Evolutionary conservation across 352 stramenopile species (phyloP).

Genomic region (Phytopythium mirpurense): DNA sequence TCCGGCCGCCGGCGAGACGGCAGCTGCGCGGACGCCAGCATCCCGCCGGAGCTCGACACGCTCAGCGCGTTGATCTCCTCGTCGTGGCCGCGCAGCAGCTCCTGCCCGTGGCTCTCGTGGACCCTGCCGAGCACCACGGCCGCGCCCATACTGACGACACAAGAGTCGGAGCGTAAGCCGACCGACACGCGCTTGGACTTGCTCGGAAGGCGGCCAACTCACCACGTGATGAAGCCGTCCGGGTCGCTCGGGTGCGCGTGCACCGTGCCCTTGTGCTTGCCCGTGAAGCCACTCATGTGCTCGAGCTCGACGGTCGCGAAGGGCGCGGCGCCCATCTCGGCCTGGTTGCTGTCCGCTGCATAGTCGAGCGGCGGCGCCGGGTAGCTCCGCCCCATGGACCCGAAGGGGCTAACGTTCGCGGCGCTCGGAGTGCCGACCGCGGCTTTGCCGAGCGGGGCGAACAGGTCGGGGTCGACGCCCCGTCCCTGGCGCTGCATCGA

Average conservation of each 20-base stretch:
- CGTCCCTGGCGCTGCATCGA: conserved; percentile 29
- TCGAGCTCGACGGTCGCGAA: conserved; percentile 48
- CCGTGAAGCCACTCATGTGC: conserved; percentile 57
- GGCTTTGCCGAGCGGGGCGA: conserved; percentile 24
- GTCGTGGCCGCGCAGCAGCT: conserved; percentile 46
- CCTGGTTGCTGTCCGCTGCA: conserved; percentile 6
- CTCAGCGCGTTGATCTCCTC: conserved; percentile 49
- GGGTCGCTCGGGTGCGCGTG: conserved; percentile 45
- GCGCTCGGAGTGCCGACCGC: no score
- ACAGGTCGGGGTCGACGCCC: conserved; percentile 47
- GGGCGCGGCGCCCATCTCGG: conserved; percentile 3
- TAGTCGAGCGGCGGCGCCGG: conserved; percentile 10
- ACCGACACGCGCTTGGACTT: not conserved
- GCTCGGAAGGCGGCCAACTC: not conserved
- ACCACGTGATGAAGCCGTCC: conserved; percentile 56
- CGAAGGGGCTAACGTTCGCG: no score
- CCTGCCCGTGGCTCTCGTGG: conserved; percentile 42
- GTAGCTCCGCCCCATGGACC: conserved; percentile 4
- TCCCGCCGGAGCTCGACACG: conserved; percentile 26
- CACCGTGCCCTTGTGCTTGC: conserved; percentile 46
- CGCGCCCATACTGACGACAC: conserved; percentile 35
- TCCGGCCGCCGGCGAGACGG: conserved; percentile 27
- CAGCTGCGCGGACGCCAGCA: conserved; percentile 47
- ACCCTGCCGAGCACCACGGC: conserved; percentile 49
- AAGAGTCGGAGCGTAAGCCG: not conserved